Evolutionary conservation across 495 filamentous ascomycete species (phyloP).

Genomic region (Neurospora hispaniola): DNA sequence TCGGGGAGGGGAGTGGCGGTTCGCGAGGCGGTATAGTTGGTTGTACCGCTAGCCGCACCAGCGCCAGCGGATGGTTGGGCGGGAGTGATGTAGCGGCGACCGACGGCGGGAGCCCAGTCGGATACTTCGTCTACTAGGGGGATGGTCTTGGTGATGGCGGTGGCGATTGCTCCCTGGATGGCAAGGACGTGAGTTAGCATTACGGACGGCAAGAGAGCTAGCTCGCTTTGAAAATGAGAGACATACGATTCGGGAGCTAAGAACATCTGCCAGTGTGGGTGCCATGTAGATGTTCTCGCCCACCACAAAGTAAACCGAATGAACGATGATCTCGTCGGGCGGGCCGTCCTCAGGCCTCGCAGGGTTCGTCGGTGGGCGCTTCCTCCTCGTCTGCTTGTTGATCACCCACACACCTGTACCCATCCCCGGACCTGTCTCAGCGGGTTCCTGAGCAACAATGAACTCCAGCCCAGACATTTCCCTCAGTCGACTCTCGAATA

Average conservation of each 20-base stretch:
- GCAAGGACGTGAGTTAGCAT: not conserved
- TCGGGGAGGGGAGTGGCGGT: slow-evolving; percentile 2
- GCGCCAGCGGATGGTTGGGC: slow-evolving; percentile 19
- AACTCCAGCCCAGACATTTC: slow-evolving; percentile 79
- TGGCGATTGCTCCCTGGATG: slow-evolving; percentile 45
- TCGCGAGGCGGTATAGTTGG: slow-evolving; percentile 21
- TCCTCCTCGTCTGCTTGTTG: slow-evolving; percentile 70
- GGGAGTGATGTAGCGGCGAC: slow-evolving; percentile 59
- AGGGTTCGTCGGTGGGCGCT: slow-evolving; percentile 25
- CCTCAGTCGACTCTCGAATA: slow-evolving; percentile 65
- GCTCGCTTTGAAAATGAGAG: not conserved
- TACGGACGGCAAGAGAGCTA: not conserved
- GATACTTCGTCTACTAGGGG: slow-evolving; percentile 44
- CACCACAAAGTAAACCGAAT: slow-evolving; percentile 73
- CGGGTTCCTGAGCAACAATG: slow-evolving; percentile 66
- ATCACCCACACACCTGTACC: slow-evolving; percentile 82
- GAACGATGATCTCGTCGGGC: slow-evolving; percentile 56
- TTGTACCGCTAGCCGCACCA: slow-evolving; percentile 12
- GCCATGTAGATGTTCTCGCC: slow-evolving; percentile 87
- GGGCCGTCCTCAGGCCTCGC: slow-evolving; percentile 20
- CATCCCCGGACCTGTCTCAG: slow-evolving; percentile 50
- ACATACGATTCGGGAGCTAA: slow-evolving; percentile 65
- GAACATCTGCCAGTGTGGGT: slow-evolving; percentile 64
- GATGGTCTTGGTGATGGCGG: slow-evolving; percentile 58
- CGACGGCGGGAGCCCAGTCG: slow-evolving; percentile 60